Base-by-base conservation (phyloP, 768 basidiomycete genomes). In the Kwoniella newhampshirensis region DNA sequence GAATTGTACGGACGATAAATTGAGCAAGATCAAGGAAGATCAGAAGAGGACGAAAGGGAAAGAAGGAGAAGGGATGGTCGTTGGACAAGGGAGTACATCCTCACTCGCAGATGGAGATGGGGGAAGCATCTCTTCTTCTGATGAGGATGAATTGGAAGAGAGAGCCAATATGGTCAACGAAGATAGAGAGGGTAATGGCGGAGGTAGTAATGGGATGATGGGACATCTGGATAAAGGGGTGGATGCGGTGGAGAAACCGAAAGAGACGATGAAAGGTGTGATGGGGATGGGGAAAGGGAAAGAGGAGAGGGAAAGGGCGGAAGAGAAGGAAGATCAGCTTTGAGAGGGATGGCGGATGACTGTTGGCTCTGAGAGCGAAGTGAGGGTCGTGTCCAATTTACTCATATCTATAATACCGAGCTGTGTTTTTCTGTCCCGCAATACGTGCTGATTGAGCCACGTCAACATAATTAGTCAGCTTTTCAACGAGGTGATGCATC, bases 1-100 rank as follows among this genome's bases (percentile, higher is more conserved):
- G 68, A 81, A 82, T 60, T 78, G 78, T 40, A 77, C 78, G 51
- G 79, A 81, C 63, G 70, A 80, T 54, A 59, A 69, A 44, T 66
- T 79, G 52, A 72, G 73, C 60, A 59, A 71, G 67, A 77, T 78
- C 74, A 79, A 77, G 55, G 64, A 75, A 30, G 59, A 67, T 13
- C 71, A 77, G 54, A 65, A 64, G 58, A 70, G 77, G 58, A 56
- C 59, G 39, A 79, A 78, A 70, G 60, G 60, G 42, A 67, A 64
- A 35, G 71, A 75, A 53, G 71, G 71, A 20, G 66, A 68, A n/a
- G 49, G 55, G 15, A 58, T 57, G 55, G 66, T 69, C 5, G 70
- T 51, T 63, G 67, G 71, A 12, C 71, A 73, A 51, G 51, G 45
- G 18, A 37, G 36, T 17, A 45, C 46, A 3, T 65, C 61, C 12